Evolutionary conservation across 768 basidiomycete genomes (phyloP), one percentile per base, ranked within the genome.

Genomic region (Gymnopilus dilepis): DNA sequence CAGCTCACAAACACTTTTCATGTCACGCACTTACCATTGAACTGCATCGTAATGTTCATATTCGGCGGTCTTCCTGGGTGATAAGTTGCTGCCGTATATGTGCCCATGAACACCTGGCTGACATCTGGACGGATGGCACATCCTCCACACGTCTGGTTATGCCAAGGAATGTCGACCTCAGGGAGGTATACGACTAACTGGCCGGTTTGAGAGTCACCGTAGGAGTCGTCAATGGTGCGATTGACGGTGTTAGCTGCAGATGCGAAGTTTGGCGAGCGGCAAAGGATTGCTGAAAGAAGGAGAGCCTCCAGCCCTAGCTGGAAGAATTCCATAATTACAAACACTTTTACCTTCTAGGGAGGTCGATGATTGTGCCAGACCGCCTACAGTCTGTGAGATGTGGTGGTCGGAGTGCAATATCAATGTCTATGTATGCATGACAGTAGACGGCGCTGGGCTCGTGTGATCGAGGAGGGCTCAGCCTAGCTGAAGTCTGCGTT

Each of bases 211-310:
- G 66, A 65, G 56, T 78, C 77, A 3, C 76, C 76, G 52, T 67
- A 64, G 8, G 67, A 67, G 61, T 79, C 78, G 50, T 79, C 77
- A 33, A 79, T 76, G 0, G 76, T 77, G n/a, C 69, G 61, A 59
- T 77, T 77, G 17, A 69, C 69, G 17, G 70, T 17, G 17, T 41
- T 60, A 8, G 45, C 60, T 52, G 70, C 69, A 37, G 12, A 26
- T 3, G 56, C 54, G 15, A 28, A n/a, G n/a, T n/a, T n/a, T n/a
- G n/a, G n/a, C n/a, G n/a, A n/a, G n/a, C n/a, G 45, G 31, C 26
- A 21, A 4, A 26, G 31, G 42, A 60, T 19, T 24, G 61, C 3
- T 6, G 19, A 28, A 34, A 56, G 34, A 37, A 37, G 34, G 8
- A 37, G 34, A 37, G 34, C 8, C n/a, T n/a, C n/a, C n/a, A n/a